A percentile compares a stretch with the other conserved stretches of the same genome.
Evolutionary conservation across 1,284 basidiomycete genomes (phyloP).

Genomic region (Fomitiporia mediterranea): DNA sequence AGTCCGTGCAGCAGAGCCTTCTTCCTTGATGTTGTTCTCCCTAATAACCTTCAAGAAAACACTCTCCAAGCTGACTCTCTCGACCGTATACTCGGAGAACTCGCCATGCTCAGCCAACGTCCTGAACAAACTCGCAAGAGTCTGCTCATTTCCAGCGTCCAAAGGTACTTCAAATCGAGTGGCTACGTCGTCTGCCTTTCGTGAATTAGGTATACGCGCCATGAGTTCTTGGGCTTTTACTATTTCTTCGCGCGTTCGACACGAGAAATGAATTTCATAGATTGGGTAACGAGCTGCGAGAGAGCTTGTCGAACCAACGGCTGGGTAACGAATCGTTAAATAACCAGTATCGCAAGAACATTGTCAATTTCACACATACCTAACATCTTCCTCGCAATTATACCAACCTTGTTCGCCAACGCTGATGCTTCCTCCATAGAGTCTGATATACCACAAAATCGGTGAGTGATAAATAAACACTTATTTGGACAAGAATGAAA

Average conservation of each 20-base stretch:
- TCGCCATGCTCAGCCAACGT: slow-evolving; percentile 46
- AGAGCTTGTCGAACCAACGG: slow-evolving; percentile 62
- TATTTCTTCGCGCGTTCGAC: slow-evolving; percentile 57
- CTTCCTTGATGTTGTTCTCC: slow-evolving; percentile 56
- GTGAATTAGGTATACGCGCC: slow-evolving; percentile 55
- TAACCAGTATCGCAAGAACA: background rate
- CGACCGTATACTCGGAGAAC: slow-evolving; percentile 64
- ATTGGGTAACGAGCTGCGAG: slow-evolving; percentile 63
- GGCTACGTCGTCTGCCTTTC: slow-evolving; percentile 70
- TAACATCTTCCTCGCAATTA: slow-evolving; percentile 63
- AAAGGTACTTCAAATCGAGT: slow-evolving; percentile 76
- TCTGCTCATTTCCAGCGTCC: slow-evolving; percentile 27
- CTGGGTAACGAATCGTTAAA: slow-evolving; percentile 27
- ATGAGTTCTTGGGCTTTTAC: slow-evolving; percentile 54
- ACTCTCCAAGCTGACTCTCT: slow-evolving; percentile 63
- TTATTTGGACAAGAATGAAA: background rate
- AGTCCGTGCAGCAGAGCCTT: slow-evolving; percentile 34
- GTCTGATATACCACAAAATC: slow-evolving; percentile 41
- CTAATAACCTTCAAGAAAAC: slow-evolving; percentile 72
- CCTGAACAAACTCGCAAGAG: slow-evolving; percentile 56
- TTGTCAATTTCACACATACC: slow-evolving; percentile 38
- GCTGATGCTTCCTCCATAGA: slow-evolving; percentile 84
- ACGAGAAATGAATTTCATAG: slow-evolving; percentile 77
- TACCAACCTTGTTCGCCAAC: slow-evolving; percentile 68
- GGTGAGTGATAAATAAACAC: background rate